Percentiles rank a stretch among this genome's conserved stretches.
Conservation (phyloP, 257 asterid species). For the Vinca minor region DNA sequence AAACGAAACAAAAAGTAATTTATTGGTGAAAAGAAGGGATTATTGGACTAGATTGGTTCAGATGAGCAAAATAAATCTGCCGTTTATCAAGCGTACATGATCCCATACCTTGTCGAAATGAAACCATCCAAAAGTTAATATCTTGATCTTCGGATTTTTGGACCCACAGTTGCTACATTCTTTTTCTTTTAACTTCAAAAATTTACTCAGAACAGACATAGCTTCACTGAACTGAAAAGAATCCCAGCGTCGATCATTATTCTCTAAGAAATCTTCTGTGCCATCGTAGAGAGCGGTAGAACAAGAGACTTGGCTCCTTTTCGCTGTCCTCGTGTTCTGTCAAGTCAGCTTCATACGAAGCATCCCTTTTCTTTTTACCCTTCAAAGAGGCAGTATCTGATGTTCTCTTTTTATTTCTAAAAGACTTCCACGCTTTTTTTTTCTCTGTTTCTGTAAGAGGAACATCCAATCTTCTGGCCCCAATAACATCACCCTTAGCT, state of each 20-base stretch:
- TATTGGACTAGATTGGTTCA: neutral
- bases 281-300: conserved; percentile 23
- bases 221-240: conserved; percentile 74
- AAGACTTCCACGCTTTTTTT: neutral
- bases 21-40: neutral
- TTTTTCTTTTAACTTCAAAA: conserved; percentile 35
- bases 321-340: conserved; percentile 39
- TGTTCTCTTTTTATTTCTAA: neutral
- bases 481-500: conserved; percentile 55
- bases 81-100: neutral
- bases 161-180: conserved; percentile 46
- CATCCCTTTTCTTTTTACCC: neutral
- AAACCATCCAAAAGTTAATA: conserved; percentile 91
- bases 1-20: conserved; percentile 5
- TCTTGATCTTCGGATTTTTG: conserved; percentile 49
- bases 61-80: neutral
- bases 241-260: conserved; percentile 39
- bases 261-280: conserved; percentile 27
- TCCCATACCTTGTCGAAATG: conserved; percentile 57
- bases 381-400: conserved; percentile 2
- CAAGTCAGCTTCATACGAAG: conserved; percentile 13
- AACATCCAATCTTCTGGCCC: conserved; percentile 44
- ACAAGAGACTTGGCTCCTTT: conserved; percentile 55
- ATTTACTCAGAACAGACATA: conserved; percentile 44
- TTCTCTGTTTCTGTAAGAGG: neutral